These are phyloP conservation scores for Nepenthes mirabilis DNA, from an alignment of 148 eudicot genomes.

Conservation along the genomic window DNA sequence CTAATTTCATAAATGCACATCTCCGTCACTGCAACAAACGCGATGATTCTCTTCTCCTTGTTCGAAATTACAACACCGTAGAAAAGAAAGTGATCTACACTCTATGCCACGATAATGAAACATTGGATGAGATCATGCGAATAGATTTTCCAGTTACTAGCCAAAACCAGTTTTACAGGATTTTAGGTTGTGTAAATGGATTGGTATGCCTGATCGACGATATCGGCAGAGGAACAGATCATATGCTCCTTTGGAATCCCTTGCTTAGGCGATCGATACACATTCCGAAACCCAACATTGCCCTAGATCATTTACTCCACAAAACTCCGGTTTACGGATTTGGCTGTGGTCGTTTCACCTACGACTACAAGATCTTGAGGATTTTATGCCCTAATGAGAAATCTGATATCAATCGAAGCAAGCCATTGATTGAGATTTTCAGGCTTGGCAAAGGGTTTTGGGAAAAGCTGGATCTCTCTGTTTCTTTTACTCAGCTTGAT, in stretches of 20 bases:
- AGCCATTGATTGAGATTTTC: slow-evolving; percentile 1
- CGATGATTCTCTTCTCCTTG: not conserved
- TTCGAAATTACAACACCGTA: not conserved
- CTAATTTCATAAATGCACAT: slow-evolving; percentile 3
- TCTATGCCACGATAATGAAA: not conserved
- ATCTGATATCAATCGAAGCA: not conserved
- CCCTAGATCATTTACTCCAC: not conserved
- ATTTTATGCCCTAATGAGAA: not conserved
- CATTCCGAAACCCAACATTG: not conserved
- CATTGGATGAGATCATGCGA: slow-evolving; percentile 1
- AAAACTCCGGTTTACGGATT: not conserved
- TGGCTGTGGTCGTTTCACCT: slow-evolving; percentile 3
- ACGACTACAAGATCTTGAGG: slow-evolving; percentile 8
- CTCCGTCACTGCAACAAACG: not conserved
- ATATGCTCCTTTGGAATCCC: slow-evolving; percentile 12
- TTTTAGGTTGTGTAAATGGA: slow-evolving; percentile 7
- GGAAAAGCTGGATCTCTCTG: not conserved
- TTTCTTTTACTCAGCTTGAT: not conserved
- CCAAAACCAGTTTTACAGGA: not conserved
- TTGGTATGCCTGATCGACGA: slow-evolving; percentile 6
- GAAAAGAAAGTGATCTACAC: not conserved
- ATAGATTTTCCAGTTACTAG: not conserved
- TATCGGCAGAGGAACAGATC: not conserved
- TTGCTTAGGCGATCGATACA: slow-evolving; percentile 2
- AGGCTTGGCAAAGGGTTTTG: slow-evolving; percentile 1